Percentiles rank a stretch among this genome's conserved stretches.
phyloP scores from a whole-genome alignment of 768 basidiomycete genomes.

The Lactarius deliciosus region DNA sequence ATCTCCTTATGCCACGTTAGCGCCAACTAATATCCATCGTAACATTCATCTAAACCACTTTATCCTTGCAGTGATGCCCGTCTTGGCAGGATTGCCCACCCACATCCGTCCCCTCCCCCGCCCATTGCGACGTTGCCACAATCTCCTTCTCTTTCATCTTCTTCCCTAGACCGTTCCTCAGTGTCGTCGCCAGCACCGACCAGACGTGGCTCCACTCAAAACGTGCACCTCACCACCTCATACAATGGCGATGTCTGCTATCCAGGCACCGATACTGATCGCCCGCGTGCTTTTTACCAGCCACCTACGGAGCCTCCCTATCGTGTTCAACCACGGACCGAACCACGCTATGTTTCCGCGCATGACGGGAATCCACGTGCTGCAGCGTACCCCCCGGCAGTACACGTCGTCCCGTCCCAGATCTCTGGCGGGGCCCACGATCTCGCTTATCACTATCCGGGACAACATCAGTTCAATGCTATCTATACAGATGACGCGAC shows the following conservation, averaged over 20 bases:
- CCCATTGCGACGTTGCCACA: constrained; percentile 53
- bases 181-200: constrained; percentile 56
- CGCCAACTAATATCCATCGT: constrained; percentile 27
- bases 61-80: constrained; percentile 42
- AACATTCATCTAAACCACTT: constrained; percentile 30
- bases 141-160: constrained; percentile 60
- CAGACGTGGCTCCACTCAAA: constrained; percentile 42
- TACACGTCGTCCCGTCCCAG: constrained; percentile 33
- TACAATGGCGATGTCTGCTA: constrained; percentile 36
- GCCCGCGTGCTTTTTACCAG: constrained; percentile 24
- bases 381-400: constrained; percentile 30
- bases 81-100: constrained; percentile 39
- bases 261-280: constrained; percentile 24
- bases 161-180: constrained; percentile 59
- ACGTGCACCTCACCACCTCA: constrained; percentile 41
- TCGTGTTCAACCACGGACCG: constrained; percentile 30
- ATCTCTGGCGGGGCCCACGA: constrained; percentile 24
- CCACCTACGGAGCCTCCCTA: constrained; percentile 14
- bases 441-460: constrained; percentile 41
- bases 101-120: constrained; percentile 45
- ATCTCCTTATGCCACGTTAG: constrained; percentile 33
- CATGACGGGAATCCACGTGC: constrained; percentile 23
- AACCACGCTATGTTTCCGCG: constrained; percentile 22
- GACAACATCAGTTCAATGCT: constrained; percentile 41
- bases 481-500: constrained; percentile 75